Percentiles rank a stretch among this genome's conserved stretches.
Evolutionary conservation across 345 rosid genomes (phyloP).

Genomic region (Populus ilicifolia): DNA sequence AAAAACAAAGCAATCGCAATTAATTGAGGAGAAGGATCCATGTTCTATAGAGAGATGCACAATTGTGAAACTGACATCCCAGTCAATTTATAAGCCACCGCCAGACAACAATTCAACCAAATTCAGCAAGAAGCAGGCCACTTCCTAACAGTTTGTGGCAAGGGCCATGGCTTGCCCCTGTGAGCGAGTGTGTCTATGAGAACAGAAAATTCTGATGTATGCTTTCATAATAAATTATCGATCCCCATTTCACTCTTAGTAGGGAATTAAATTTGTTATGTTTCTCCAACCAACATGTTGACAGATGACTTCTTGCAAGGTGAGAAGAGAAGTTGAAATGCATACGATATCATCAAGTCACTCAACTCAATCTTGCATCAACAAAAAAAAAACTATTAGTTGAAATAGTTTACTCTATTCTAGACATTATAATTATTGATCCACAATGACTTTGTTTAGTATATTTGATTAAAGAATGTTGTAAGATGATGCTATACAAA

Average conservation of each 20-base stretch:
- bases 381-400: too few species aligned
- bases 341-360: too few species aligned
- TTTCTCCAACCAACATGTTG: not conserved
- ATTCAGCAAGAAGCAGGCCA: constrained; percentile 21
- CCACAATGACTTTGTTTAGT: not conserved
- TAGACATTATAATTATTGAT: not conserved
- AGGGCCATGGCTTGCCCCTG: constrained; percentile 1
- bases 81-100: constrained; percentile 16
- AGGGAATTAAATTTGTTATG: too few species aligned
- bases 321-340: not conserved
- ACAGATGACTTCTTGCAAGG: not conserved
- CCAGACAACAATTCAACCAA: not conserved
- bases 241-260: not conserved
- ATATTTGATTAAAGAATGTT: not conserved
- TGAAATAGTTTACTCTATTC: not conserved
- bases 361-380: too few species aligned
- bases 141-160: not conserved
- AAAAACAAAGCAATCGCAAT: constrained; percentile 2
- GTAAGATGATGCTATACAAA: not conserved
- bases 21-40: constrained; percentile 21
- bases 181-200: not conserved
- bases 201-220: too few species aligned
- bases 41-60: constrained; percentile 1
- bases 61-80: not conserved
- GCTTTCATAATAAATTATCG: not conserved